Evolutionary conservation across 83 land plant species (phyloP).

Genomic region (Isoetes engelmannii): DNA sequence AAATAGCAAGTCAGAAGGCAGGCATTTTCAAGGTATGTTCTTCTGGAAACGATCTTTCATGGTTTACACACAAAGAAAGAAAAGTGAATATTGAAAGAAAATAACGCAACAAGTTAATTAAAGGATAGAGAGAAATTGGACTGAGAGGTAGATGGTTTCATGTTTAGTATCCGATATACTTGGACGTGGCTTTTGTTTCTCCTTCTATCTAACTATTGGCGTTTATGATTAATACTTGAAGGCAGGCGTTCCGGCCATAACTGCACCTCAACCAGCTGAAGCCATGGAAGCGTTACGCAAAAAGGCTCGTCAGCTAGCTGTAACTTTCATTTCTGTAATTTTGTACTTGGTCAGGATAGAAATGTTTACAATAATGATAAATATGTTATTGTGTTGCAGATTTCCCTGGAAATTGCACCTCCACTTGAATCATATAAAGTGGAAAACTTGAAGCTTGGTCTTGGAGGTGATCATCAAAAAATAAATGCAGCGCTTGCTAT

Average conservation of each 20-base stretch:
- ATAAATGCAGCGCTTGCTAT: too few species aligned
- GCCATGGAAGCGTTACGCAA: conserved; percentile 72
- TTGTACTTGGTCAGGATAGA: too few species aligned
- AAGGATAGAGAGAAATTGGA: neutral
- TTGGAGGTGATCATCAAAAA: too few species aligned
- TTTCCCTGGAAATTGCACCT: too few species aligned
- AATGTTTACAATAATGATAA: too few species aligned
- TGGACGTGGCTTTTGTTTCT: neutral
- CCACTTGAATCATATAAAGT: too few species aligned
- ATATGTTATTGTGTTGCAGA: too few species aligned
- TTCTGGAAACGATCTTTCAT: conserved; percentile 1
- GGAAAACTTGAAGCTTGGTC: too few species aligned
- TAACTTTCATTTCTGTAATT: conserved; percentile 21
- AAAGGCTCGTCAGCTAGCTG: conserved; percentile 55
- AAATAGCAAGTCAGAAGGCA: conserved; percentile 93
- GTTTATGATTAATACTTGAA: conserved; percentile 23
- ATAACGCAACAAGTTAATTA: neutral
- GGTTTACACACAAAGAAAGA: neutral
- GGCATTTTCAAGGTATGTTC: conserved; percentile 97
- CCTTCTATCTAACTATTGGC: neutral
- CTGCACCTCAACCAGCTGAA: conserved; percentile 83
- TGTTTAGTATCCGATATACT: neutral
- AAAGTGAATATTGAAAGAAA: neutral
- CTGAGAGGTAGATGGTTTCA: neutral
- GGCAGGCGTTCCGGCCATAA: conserved; percentile 80